A percentile compares a stretch with the other conserved stretches of the same genome.
Evolutionary conservation across 352 stramenopile genomes (phyloP).

Genomic region (Hyaloperonospora arabidopsidis): DNA sequence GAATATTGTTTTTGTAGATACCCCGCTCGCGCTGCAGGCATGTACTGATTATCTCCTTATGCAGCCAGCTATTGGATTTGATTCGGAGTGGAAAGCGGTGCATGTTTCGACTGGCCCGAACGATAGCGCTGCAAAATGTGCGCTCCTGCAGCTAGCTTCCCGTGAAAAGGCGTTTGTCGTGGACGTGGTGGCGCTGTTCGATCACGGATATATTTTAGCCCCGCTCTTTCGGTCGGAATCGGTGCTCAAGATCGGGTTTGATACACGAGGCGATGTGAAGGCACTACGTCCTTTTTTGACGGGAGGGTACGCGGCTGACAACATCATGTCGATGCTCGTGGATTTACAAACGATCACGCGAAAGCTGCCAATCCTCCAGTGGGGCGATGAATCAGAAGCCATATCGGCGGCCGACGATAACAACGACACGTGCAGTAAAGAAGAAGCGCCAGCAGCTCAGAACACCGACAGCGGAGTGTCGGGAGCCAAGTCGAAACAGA

Average conservation of each 20-base stretch:
- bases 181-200: slow-evolving; percentile 46
- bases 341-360: slow-evolving; percentile 46
- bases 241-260: slow-evolving; percentile 69
- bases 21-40: slow-evolving; percentile 20
- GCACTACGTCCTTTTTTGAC: slow-evolving; percentile 43
- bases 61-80: slow-evolving; percentile 53
- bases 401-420: slow-evolving; percentile 5
- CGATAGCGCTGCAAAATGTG: slow-evolving; percentile 31
- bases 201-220: slow-evolving; percentile 24
- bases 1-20: slow-evolving; percentile 60
- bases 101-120: slow-evolving; percentile 19
- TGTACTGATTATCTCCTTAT: slow-evolving; percentile 38
- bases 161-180: slow-evolving; percentile 51
- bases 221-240: slow-evolving; percentile 38
- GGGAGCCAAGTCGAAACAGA: slow-evolving; percentile 8
- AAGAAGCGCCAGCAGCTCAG: not conserved
- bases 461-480: slow-evolving; percentile 9
- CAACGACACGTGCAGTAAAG: slow-evolving; percentile 7
- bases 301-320: slow-evolving; percentile 12
- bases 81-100: slow-evolving; percentile 72
- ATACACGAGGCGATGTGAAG: slow-evolving; percentile 56
- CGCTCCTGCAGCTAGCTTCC: slow-evolving; percentile 63
- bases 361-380: slow-evolving; percentile 25
- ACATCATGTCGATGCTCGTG: slow-evolving; percentile 44
- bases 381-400: slow-evolving; percentile 1